These are phyloP conservation scores for Aspergillus calidoustus DNA, from an alignment of 2,329 filamentous ascomycete genomes.

Conservation along the genomic window DNA sequence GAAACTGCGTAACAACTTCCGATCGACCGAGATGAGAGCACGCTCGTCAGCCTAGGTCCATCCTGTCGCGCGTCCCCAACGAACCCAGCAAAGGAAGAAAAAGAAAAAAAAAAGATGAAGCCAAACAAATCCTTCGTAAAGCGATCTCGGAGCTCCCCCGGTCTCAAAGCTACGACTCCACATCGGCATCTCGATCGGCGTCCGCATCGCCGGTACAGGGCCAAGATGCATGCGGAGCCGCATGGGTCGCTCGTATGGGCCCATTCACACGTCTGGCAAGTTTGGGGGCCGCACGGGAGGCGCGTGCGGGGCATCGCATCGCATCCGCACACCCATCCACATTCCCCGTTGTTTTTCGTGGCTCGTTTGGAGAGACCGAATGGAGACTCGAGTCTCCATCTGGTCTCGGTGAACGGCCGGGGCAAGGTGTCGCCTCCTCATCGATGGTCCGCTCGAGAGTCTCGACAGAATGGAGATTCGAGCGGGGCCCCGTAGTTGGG, in stretches of 20 bases:
- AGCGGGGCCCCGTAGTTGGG: constrained; percentile 2
- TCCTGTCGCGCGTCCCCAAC: no score
- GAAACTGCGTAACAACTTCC: background rate
- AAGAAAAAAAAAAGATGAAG: background rate
- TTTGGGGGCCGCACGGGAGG: background rate
- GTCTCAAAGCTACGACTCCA: background rate
- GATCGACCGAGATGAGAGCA: background rate
- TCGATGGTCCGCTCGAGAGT: background rate
- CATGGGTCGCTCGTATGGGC: background rate
- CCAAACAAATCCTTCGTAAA: background rate
- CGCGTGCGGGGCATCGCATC: background rate
- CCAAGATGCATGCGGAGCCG: constrained; percentile 3
- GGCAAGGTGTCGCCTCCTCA: background rate
- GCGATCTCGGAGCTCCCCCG: background rate
- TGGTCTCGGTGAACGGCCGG: background rate
- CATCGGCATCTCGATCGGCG: background rate
- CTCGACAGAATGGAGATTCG: background rate
- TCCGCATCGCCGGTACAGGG: background rate
- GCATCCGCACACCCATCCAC: background rate
- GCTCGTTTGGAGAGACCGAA: background rate
- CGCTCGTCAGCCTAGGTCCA: no score
- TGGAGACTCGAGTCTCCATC: background rate
- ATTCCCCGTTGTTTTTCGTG: background rate
- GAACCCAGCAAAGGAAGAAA: background rate
- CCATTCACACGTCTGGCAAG: background rate